Base-by-base conservation (phyloP, 2,329 filamentous ascomycete genomes). In the Aspergillus chevalieri region DNA sequence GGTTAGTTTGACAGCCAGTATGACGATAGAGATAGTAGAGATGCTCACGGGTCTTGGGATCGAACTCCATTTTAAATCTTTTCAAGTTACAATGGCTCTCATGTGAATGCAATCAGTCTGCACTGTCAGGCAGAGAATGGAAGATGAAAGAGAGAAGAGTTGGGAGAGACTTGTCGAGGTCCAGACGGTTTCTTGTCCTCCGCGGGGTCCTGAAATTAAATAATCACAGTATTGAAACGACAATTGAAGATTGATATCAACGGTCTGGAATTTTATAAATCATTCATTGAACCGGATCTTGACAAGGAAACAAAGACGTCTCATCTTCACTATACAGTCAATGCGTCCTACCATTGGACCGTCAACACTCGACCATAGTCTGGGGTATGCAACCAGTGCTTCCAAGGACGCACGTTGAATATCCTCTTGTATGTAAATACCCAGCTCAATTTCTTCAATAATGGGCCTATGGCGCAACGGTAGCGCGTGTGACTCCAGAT, bases 21-120 rank as follows among this genome's bases (percentile, higher is more conserved):
- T 38, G 39, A 45, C 43, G 15, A 28, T 15, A 43, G 38, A 7
- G 38, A n/a, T 43, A 19, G 21, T 26, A 30, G 28, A 49, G 15
- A 43, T 14, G 48, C 85, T 65, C 73, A 90, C 87, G 79, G 44
- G 79, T 87, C 70, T 87, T 85, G 7, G 85, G 81, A 63, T 90
- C 87, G 72, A 80, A 78, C 67, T 89, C 86, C 86, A 90, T 90
- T 38, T 54, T 65, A 48, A 24, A 1, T 41, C 9, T 19, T 12
- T 41, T 15, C 36, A 8, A 4, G 8, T 3, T 28, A 28, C 26
- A 9, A 17, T 17, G 12, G 34, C n/a, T n/a, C 17, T 22, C 19
- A 8, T 43, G 6, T 7, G 19, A 17, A 43, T 43, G 10, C n/a
- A 10, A 15, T 2, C 41, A 4, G 9, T 43, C 22, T 8, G 21